phyloP scores from a whole-genome alignment of 1,284 basidiomycete species.

The Caloboletus firmus region DNA sequence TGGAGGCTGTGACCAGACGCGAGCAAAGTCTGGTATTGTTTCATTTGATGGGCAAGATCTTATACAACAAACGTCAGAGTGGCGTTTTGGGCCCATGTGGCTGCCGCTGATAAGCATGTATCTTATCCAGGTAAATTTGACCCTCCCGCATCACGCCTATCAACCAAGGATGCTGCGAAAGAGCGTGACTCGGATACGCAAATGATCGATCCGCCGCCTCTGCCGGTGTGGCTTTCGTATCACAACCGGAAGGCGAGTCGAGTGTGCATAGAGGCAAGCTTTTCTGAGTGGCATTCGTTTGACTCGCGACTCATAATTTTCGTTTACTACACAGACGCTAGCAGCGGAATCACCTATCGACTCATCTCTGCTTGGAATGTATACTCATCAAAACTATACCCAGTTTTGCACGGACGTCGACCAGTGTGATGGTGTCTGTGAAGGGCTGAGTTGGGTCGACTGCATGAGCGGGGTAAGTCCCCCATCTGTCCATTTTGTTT shows the following conservation, averaged over 20 bases:
- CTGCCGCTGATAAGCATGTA: conserved; percentile 10
- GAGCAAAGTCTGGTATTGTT: conserved; percentile 90
- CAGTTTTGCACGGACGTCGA: conserved; percentile 82
- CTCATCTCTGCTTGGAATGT: conserved; percentile 83
- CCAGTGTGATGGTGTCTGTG: conserved; percentile 68
- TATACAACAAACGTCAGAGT: conserved; percentile 90
- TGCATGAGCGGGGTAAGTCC: conserved; percentile 68
- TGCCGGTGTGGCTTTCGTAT: conserved; percentile 57
- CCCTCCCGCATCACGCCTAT: conserved; percentile 50
- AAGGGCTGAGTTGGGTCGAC: conserved; percentile 83
- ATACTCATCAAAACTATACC: conserved; percentile 91
- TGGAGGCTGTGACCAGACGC: conserved; percentile 75
- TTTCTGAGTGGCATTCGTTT: neutral
- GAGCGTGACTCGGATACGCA: conserved; percentile 55
- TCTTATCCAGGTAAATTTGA: conserved; percentile 66
- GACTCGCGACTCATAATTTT: neutral
- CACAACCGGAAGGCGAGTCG: conserved; percentile 73
- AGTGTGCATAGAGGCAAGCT: conserved; percentile 79
- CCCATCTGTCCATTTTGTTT: neutral
- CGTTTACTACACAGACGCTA: conserved; percentile 49
- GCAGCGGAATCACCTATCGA: conserved; percentile 91
- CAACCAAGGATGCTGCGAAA: conserved; percentile 55
- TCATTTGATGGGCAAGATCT: conserved; percentile 88
- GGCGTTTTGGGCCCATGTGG: neutral
- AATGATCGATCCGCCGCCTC: conserved; percentile 49